Conservation (phyloP, 2,329 filamentous ascomycete species). For the Scortechinia acanthostroma region DNA sequence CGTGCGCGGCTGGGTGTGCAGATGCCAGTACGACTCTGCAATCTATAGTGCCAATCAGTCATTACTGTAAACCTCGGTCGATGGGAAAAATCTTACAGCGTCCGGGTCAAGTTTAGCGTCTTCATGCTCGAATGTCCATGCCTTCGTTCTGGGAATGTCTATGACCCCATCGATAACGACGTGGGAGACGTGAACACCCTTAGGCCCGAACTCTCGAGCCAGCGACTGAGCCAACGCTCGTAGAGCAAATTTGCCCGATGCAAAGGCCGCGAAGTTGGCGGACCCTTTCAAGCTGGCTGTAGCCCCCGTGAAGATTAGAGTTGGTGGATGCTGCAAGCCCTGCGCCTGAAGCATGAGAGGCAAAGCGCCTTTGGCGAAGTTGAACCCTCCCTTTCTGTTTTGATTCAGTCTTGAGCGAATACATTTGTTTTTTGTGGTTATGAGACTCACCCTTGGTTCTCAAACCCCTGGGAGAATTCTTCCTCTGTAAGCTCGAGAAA, state of each 20-base stretch:
- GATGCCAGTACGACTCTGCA: constrained; percentile 68
- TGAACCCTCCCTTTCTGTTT: constrained; percentile 52
- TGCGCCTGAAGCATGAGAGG: constrained; percentile 57
- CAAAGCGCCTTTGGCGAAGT: constrained; percentile 59
- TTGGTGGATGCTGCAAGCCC: constrained; percentile 47
- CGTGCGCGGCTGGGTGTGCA: constrained; percentile 66
- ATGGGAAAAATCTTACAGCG: constrained; percentile 40
- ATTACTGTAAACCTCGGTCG: not conserved
- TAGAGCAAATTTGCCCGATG: constrained; percentile 64
- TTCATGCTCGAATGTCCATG: constrained; percentile 24
- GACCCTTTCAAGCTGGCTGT: constrained; percentile 66
- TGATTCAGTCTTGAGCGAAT: not conserved
- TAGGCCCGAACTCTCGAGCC: constrained; percentile 67
- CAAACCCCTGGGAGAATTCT: constrained; percentile 19
- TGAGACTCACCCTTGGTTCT: constrained; percentile 19
- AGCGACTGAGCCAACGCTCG: constrained; percentile 61
- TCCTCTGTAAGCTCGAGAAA: constrained; percentile 23
- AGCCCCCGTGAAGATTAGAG: constrained; percentile 70
- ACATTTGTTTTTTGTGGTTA: not conserved
- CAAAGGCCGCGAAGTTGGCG: constrained; percentile 56
- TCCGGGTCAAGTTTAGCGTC: constrained; percentile 56
- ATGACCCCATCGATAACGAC: constrained; percentile 71
- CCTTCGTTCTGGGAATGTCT: constrained; percentile 62
- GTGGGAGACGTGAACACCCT: constrained; percentile 70
- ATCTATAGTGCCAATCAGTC: constrained; percentile 38